phyloP scores from a whole-genome alignment of 305 asterid species.

The Nicotiana rustica region DNA sequence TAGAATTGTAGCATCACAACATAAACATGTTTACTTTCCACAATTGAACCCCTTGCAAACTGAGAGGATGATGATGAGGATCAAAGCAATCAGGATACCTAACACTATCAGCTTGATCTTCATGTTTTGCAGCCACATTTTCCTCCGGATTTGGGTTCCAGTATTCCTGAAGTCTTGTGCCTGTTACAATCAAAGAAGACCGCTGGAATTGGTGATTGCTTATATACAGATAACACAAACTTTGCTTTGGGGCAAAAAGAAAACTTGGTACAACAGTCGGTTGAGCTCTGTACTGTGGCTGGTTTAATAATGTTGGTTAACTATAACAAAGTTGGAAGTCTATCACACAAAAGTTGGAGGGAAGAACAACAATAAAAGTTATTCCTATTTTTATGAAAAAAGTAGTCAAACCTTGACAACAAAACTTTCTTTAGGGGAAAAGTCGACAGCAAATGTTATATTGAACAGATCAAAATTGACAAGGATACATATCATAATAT shows the following conservation, averaged over 20 bases:
- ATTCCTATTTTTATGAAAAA: background rate
- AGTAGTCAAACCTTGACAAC: background rate
- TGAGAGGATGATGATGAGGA: conserved; percentile 69
- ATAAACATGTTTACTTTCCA: conserved; percentile 43
- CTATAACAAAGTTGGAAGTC: background rate
- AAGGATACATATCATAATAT: background rate
- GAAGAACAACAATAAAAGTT: background rate
- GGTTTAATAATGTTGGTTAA: background rate
- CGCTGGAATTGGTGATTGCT: conserved; percentile 22
- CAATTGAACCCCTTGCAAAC: conserved; percentile 69
- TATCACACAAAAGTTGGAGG: background rate
- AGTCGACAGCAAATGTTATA: background rate
- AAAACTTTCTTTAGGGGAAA: background rate
- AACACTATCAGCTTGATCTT: conserved; percentile 68
- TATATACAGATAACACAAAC: conserved; percentile 5
- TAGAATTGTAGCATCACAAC: conserved; percentile 30
- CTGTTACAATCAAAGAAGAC: conserved; percentile 41
- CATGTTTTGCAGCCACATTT: conserved; percentile 79
- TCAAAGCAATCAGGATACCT: conserved; percentile 63
- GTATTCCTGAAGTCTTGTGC: conserved; percentile 68
- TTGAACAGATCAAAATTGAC: background rate
- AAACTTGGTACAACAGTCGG: background rate
- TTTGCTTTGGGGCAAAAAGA: background rate
- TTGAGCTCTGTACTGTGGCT: background rate
- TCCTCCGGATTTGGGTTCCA: conserved; percentile 67